These are phyloP conservation scores for Plasmodium falciparum DNA, from an alignment of 169 alveolate species.

Conservation along the genomic window DNA sequence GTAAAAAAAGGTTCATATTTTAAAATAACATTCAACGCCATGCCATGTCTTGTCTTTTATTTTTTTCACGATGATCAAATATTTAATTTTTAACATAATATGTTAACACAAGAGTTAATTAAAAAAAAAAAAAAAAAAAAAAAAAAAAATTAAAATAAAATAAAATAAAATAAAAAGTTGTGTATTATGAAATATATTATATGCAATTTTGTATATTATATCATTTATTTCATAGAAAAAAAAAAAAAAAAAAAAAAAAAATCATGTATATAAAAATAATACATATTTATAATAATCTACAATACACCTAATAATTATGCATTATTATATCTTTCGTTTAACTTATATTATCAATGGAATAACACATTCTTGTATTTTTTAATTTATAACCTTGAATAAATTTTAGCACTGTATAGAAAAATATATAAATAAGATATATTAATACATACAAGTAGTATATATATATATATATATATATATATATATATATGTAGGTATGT, in stretches of 20 bases:
- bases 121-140: too few relatives aligned
- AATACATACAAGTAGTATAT: neutral
- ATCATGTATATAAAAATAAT: neutral
- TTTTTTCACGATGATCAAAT: too few relatives aligned
- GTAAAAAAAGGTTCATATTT: too few relatives aligned
- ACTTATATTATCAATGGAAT: constrained; percentile 2
- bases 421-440: constrained; percentile 7
- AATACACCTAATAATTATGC: neutral
- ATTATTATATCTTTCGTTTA: constrained; percentile 2
- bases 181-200: too few relatives aligned
- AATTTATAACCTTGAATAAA: constrained; percentile 27
- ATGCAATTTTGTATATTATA: too few relatives aligned
- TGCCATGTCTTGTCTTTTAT: too few relatives aligned
- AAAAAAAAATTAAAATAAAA: too few relatives aligned
- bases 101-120: too few relatives aligned
- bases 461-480: neutral
- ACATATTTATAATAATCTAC: neutral
- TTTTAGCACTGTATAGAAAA: constrained; percentile 14
- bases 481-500: neutral
- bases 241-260: constrained; percentile 1
- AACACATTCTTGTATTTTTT: neutral
- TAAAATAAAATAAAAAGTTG: too few relatives aligned
- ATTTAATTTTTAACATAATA: too few relatives aligned
- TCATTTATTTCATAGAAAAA: neutral
- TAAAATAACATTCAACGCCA: too few relatives aligned